Percentiles rank a stretch among this genome's conserved stretches.
Evolutionary conservation across 2,329 filamentous ascomycete genomes (phyloP).

Genomic region (Fusarium coffeatum): DNA sequence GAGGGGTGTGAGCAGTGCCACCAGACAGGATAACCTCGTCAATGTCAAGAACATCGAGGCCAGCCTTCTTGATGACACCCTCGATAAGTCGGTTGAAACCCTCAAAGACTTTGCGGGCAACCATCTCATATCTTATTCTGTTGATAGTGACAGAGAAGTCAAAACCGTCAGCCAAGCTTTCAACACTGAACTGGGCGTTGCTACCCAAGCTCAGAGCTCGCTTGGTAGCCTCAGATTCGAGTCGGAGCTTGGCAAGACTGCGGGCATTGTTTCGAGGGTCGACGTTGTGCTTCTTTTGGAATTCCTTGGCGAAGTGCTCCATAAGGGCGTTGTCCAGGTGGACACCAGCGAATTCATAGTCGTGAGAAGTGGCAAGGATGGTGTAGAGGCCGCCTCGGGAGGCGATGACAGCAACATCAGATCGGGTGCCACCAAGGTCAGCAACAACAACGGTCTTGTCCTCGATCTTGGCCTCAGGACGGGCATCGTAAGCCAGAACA

Average conservation of each 20-base stretch:
- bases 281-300: constrained; percentile 93
- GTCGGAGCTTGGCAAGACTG: constrained; percentile 89
- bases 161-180: constrained; percentile 87
- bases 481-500: constrained; percentile 90
- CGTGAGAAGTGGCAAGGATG: constrained; percentile 90
- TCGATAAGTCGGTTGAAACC: constrained; percentile 89
- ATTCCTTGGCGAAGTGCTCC: constrained; percentile 98
- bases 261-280: constrained; percentile 86
- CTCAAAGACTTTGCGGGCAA: constrained; percentile 86
- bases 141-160: constrained; percentile 95
- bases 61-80: constrained; percentile 89
- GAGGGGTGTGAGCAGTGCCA: constrained; percentile 92
- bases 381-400: constrained; percentile 97
- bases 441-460: constrained; percentile 95
- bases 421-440: constrained; percentile 91
- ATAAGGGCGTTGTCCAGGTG: constrained; percentile 91
- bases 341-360: constrained; percentile 91
- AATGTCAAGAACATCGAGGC: constrained; percentile 89
- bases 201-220: constrained; percentile 89
- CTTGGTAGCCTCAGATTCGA: constrained; percentile 91
- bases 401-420: constrained; percentile 89
- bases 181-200: constrained; percentile 92
- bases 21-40: constrained; percentile 95
- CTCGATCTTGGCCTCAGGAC: constrained; percentile 75
- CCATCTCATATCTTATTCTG: constrained; percentile 90